These are phyloP conservation scores for Arabidopsis lyrata DNA, from an alignment of 441 rosid genomes.

Conservation along the genomic window DNA sequence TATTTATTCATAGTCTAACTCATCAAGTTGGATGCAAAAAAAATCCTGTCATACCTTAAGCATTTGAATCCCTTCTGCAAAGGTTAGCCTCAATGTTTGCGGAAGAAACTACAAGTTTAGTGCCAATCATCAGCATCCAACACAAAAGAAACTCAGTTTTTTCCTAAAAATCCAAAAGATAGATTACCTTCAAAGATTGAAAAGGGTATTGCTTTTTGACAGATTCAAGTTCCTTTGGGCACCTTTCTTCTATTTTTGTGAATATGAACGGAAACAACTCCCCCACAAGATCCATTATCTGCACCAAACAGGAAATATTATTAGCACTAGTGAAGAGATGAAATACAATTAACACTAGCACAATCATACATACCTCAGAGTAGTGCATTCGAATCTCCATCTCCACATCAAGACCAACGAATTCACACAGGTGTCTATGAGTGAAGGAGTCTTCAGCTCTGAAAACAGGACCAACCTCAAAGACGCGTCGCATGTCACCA, in stretches of 20 bases:
- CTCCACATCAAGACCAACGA: slow-evolving; percentile 84
- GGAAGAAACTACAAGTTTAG: slow-evolving; percentile 65
- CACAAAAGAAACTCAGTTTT: background rate
- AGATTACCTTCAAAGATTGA: slow-evolving; percentile 71
- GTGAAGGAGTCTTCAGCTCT: slow-evolving; percentile 84
- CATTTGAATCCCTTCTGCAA: slow-evolving; percentile 90
- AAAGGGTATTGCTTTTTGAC: slow-evolving; percentile 75
- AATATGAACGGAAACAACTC: slow-evolving; percentile 69
- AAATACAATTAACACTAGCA: background rate
- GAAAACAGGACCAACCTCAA: slow-evolving; percentile 77
- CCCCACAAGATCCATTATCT: slow-evolving; percentile 90
- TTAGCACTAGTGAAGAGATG: slow-evolving; percentile 22
- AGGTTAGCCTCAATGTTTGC: slow-evolving; percentile 66
- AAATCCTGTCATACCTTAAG: slow-evolving; percentile 62
- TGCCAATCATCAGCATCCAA: slow-evolving; percentile 40
- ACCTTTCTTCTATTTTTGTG: slow-evolving; percentile 65
- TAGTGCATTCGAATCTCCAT: slow-evolving; percentile 81
- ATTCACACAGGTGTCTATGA: slow-evolving; percentile 84
- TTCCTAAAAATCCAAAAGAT: too few species aligned
- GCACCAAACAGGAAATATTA: slow-evolving; percentile 33
- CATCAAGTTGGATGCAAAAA: background rate
- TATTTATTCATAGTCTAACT: slow-evolving; percentile 2
- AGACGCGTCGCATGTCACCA: slow-evolving; percentile 71
- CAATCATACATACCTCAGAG: slow-evolving; percentile 61
- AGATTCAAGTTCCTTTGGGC: slow-evolving; percentile 76